A percentile compares a stretch with the other conserved stretches of the same genome.
Conservation (phyloP, 2,329 filamentous ascomycete species). For the Colletotrichum spinosum region DNA sequence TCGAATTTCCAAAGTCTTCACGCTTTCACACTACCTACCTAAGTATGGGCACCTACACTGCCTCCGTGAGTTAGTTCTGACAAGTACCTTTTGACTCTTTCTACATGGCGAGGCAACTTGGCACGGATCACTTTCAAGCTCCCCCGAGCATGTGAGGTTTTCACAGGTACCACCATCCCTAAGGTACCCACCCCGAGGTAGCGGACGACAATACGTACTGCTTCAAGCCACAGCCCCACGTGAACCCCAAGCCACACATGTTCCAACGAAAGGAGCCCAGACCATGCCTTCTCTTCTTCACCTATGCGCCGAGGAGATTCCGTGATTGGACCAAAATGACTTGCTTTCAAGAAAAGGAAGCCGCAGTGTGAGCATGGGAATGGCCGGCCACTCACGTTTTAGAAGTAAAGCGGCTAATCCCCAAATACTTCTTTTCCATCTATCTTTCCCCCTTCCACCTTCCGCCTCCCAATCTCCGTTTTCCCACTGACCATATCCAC, state of each 20-base stretch:
- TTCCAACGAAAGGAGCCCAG: not conserved
- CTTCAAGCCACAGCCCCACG: too few species aligned
- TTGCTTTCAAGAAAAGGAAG: constrained; percentile 7
- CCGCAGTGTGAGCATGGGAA: constrained; percentile 21
- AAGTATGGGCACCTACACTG: too few species aligned
- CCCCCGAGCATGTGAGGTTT: too few species aligned
- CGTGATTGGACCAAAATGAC: constrained; percentile 21
- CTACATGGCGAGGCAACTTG: too few species aligned
- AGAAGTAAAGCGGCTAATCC: constrained; percentile 35
- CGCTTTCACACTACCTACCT: too few species aligned
- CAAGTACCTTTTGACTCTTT: too few species aligned
- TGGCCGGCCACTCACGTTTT: constrained; percentile 33
- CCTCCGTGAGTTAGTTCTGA: too few species aligned
- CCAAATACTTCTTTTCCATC: constrained; percentile 20
- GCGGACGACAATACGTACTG: too few species aligned
- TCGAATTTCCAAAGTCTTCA: too few species aligned
- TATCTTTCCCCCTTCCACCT: constrained; percentile 9
- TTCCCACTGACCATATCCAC: constrained; percentile 16
- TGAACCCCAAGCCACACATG: constrained; percentile 15
- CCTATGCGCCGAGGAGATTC: not conserved
- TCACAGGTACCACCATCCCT: too few species aligned
- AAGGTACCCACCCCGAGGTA: too few species aligned
- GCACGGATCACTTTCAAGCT: too few species aligned
- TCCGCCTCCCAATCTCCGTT: constrained; percentile 10
- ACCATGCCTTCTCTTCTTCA: not conserved